Evolutionary conservation across 257 asterid genomes (phyloP), one percentile per base, ranked within the genome.

Genomic region (Salvia miltiorrhiza): DNA sequence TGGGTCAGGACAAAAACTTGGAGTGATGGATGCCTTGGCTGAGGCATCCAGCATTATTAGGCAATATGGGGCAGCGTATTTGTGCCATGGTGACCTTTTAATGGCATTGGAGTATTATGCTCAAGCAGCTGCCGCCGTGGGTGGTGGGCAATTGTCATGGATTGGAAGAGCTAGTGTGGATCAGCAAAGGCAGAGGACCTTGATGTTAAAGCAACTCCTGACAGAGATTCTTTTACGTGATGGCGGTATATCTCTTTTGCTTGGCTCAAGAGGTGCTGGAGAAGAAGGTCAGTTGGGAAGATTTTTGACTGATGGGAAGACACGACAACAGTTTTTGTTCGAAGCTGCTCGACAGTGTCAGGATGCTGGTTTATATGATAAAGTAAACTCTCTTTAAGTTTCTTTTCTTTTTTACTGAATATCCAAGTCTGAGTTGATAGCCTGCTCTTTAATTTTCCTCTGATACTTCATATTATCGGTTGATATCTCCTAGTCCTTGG

Each of bases 51-150:
- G 95, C 79, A 86, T 91, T 67, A 87, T 89, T 47, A 87, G 96
- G 87, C 97, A 91, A 83, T 89, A 83, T 69, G 99, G 99, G 40
- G 80, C 93, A 37, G 86, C 87, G 30, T 89, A 86, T 83, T 71
- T 93, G 77, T 94, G 91, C 64, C 90, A 84, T 58, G 88, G 85
- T 48, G 87, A 90, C 75, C 71, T 90, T 73, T 65, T 74, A 77
- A 86, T 81, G 92, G 95, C 97, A 24, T 76, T 94, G 60, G 99
- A 94, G 71, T 94, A 94, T 80, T 94, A 87, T 81, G 97, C 80
- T 43, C 96, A 93, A 79, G 96, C 99, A 75, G 95, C 97, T 61
- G 97, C 99, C 49, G 90, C 96, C 43, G 88, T 87, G 63, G 99
- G 96, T 55, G 99, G 97, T 67, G 99, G 99, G 45, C 88, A 83